phyloP scores from a whole-genome alignment of 495 filamentous ascomycete species.

The Lophiotrema nucula region DNA sequence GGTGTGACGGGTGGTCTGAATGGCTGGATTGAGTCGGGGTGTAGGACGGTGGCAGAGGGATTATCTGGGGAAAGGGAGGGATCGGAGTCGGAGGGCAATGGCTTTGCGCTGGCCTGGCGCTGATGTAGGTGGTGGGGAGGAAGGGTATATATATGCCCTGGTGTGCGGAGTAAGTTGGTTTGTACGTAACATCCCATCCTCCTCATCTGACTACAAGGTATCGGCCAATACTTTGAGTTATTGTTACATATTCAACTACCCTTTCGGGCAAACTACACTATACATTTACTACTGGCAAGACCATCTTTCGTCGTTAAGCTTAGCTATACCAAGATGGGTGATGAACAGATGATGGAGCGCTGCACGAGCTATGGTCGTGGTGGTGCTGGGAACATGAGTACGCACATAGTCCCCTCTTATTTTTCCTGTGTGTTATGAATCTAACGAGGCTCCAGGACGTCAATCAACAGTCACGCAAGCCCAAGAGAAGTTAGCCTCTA shows the following conservation, averaged over 20 bases:
- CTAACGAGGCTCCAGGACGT: slow-evolving; percentile 8
- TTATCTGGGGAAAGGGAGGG: not conserved
- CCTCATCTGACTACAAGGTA: not conserved
- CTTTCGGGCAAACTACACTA: not conserved
- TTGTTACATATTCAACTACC: not conserved
- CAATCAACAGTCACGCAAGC: slow-evolving; percentile 10
- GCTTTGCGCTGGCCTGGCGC: not conserved
- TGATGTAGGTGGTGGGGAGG: not conserved
- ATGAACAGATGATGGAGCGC: slow-evolving; percentile 14
- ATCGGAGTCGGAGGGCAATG: not conserved
- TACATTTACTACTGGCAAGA: not conserved
- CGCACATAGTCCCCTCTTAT: not conserved
- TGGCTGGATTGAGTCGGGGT: not conserved
- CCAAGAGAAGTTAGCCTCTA: slow-evolving; percentile 3
- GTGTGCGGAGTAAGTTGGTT: not conserved
- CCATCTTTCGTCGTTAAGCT: not conserved
- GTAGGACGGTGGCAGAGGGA: not conserved
- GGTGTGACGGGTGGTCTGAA: not conserved
- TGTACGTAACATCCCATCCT: not conserved
- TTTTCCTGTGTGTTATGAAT: not conserved
- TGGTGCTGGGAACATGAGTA: slow-evolving; percentile 31
- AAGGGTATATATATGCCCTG: not conserved
- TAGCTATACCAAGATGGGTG: slow-evolving; percentile 11
- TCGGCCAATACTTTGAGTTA: not conserved
- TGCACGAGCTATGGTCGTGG: slow-evolving; percentile 23